Evolutionary conservation across 2,329 filamentous ascomycete genomes (phyloP).

Genomic region (Pyrenophora seminiperda): DNA sequence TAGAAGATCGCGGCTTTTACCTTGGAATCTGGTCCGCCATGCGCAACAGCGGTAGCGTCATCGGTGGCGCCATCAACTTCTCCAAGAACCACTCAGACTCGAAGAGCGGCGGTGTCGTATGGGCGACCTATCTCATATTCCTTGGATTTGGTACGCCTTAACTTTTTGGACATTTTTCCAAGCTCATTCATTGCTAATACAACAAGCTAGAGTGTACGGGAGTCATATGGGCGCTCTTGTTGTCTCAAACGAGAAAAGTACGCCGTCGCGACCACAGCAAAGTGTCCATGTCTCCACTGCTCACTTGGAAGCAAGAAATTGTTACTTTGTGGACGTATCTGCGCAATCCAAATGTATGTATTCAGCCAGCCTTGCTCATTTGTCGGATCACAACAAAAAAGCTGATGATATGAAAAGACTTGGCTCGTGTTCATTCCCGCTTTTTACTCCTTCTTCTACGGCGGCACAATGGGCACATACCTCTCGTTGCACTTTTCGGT

Average conservation of each 20-base stretch:
- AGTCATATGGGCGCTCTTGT: constrained; percentile 10
- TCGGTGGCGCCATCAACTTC: constrained; percentile 17
- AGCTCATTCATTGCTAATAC: neutral
- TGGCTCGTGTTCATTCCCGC: constrained; percentile 12
- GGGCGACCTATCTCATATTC: constrained; percentile 16
- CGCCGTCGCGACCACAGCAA: constrained; percentile 9
- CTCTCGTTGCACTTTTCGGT: constrained; percentile 19
- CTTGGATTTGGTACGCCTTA: constrained; percentile 10
- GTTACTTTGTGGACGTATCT: constrained; percentile 4
- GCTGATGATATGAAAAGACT: constrained; percentile 2
- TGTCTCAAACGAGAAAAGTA: constrained; percentile 6
- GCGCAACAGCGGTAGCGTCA: constrained; percentile 16
- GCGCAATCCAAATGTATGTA: neutral
- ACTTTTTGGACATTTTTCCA: neutral
- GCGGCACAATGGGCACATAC: constrained; percentile 17
- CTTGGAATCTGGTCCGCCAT: constrained; percentile 18
- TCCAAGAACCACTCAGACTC: constrained; percentile 11
- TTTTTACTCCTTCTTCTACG: constrained; percentile 19
- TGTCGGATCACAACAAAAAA: neutral
- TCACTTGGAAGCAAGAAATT: constrained; percentile 11
- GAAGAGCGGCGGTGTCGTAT: constrained; percentile 7
- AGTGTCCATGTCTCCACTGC: neutral
- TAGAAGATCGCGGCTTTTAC: constrained; percentile 13
- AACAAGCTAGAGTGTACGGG: constrained; percentile 12
- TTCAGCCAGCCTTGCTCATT: neutral